Base-by-base conservation (phyloP, 768 basidiomycete genomes). In the Kwoniella newhampshirensis region DNA sequence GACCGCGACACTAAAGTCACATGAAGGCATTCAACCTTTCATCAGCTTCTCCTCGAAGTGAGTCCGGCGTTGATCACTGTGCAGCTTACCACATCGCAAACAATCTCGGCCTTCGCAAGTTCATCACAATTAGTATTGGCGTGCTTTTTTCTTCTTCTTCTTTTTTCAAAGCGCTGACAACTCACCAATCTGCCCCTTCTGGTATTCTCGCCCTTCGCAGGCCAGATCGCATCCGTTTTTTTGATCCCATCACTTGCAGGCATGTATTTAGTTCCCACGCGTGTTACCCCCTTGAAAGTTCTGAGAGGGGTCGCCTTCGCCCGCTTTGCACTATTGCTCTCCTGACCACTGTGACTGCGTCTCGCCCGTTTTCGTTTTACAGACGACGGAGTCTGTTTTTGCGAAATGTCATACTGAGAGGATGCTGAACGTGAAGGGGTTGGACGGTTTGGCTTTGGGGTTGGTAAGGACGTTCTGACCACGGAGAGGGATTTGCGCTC, bases 141-240 rank as follows among this genome's bases (percentile, higher is more conserved):
- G 20, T n/a, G 18, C 40, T 5, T n/a, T 23, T 17, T 9, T n/a
- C 9, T 9, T n/a, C 36, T n/a, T n/a, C 36, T 9, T n/a, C 36
- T n/a, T 9, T 37, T 37, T n/a, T n/a, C 36, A 37, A 37, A 37
- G 9, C 11, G 13, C 11, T 8, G 30, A 39, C 28, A 36, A 46
- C 53, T 54, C 32, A 54, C 53, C 42, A 58, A 20, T 51, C 56
- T 43, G 9, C 56, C 56, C n/a, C 35, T 45, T 1, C 48, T 42
- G 11, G 56, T 58, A 46, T 58, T 58, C 1, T 41, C 45, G 7
- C 56, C 56, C 30, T 58, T 58, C 15, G 30, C 28, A 7, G 56
- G 49, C 56, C 56, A 58, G 32, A n/a, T 26, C 23, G 42, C 56
- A 9, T 51, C 49, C 7, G 56, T 49, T 11, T 35, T 37, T 18